Evolutionary conservation across 345 rosid genomes (phyloP), one percentile per base, ranked within the genome.

Genomic region (Hibiscus mutabilis): DNA sequence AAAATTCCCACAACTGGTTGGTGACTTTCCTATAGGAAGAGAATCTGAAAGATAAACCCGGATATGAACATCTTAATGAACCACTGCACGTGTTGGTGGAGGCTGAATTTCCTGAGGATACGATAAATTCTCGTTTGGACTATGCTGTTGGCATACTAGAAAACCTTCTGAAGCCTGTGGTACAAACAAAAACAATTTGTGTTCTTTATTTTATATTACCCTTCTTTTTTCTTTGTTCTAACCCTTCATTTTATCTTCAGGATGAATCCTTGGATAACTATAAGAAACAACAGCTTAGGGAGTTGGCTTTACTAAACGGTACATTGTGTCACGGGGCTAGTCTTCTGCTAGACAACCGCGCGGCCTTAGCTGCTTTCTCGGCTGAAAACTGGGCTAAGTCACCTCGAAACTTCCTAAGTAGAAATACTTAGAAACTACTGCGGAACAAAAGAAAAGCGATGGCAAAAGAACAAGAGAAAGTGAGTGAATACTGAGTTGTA

Each of bases 61-160:
- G 97, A 59, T 95, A 91, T 37, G 96, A 95, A 80, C 99, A 95
- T 82, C 97, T 91, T 13, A 84, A 87, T 21, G 96, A 95, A 82
- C 97, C 89, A 4, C 80, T 91, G 71, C 97, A 95, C 62, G 82
- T 95, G 33, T 80, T 95, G 78, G 86, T 95, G 66, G 99, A 90
- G 82, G 98, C 97, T 13, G 98, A 90, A 77, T 93, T 89, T 78
- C 93, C 93, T 0, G 97, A 91, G 78, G 93, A 89, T 78, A 75
- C 84, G 67, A 82, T 94, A 72, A 84, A 94, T 78, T 64, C 87
- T 25, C 87, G 85, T 29, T 62, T 94, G 83, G 93, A 90, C 40
- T 82, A 85, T 56, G 99, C 99, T 4, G 81, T 90, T 44, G 74
- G 87, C 7, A 76, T 94, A 72, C 81, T 94, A 49, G 91, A 91